Evolutionary conservation across 495 filamentous ascomycete genomes (phyloP), one percentile per base, ranked within the genome.

Genomic region (Xylaria acuta): DNA sequence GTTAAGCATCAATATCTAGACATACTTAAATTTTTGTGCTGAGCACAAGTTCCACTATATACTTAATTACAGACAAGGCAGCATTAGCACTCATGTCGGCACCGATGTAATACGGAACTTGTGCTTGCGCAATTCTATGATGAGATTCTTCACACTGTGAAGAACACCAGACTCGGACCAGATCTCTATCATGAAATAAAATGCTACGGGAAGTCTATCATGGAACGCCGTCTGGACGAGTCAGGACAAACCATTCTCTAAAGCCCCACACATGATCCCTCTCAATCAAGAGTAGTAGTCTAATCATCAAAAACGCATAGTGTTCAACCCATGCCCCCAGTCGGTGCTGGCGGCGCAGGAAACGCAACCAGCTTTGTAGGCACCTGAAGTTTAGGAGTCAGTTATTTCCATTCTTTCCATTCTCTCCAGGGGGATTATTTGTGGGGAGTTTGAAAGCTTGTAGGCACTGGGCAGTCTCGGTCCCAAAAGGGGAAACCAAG

Each of bases 341-440:
- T 32, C 30, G 53, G 27, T 27, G 20, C 12, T n/a, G 49, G 32
- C 14, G 4, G 11, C n/a, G 40, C 1, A 12, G 65, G 54, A 11
- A 36, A 69, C 27, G 67, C 67, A 25, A 69, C 54, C 22, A 69
- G 40, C 67, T n/a, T 60, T 1, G 67, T 69, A 11, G 67, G 67
- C 38, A 62, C 58, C 58, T 60, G 30, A 22, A 9, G 2, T 16
- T 38, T 60, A 12, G 20, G 20, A 2, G n/a, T 60, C 32, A 60
- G 32, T 60, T n/a, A 32, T 32, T 25, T 54, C 8, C n/a, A 54
- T 54, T 27, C 12, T n/a, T n/a, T n/a, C n/a, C n/a, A n/a, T n/a
- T n/a, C n/a, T n/a, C n/a, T n/a, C n/a, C n/a, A n/a, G 11, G n/a
- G 3, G 25, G 22, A 54, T 27, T 5, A 16, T 43, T 16, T 43